These are phyloP conservation scores for Ophiosphaerella herpotricha DNA, from an alignment of 2,329 filamentous ascomycete species.

Conservation along the genomic window DNA sequence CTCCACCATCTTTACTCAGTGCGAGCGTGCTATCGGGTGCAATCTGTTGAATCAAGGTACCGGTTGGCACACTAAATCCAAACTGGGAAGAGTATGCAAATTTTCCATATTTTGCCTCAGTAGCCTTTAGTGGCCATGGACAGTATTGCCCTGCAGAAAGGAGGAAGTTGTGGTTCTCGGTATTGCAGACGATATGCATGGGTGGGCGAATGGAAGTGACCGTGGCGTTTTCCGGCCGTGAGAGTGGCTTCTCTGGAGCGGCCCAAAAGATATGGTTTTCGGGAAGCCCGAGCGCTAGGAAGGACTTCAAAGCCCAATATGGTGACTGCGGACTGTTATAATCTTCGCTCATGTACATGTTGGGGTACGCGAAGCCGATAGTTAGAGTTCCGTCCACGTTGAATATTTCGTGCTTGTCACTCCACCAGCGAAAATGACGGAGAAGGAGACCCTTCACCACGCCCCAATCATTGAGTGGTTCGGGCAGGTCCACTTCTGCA, in stretches of 20 bases:
- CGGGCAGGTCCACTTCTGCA: constrained; percentile 48
- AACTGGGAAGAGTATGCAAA: constrained; percentile 45
- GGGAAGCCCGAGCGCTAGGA: constrained; percentile 50
- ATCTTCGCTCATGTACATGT: constrained; percentile 61
- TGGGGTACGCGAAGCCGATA: constrained; percentile 54
- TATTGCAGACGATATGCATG: constrained; percentile 54
- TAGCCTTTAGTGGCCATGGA: constrained; percentile 43
- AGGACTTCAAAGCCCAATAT: constrained; percentile 60
- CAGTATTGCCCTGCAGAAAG: constrained; percentile 41
- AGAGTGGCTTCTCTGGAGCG: constrained; percentile 46
- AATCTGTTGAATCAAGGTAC: constrained; percentile 45
- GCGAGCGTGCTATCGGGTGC: constrained; percentile 48
- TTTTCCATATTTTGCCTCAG: constrained; percentile 43
- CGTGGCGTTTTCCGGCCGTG: background rate
- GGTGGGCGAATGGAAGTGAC: constrained; percentile 34
- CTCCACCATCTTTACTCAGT: constrained; percentile 45
- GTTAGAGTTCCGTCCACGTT: constrained; percentile 56
- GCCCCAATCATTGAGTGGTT: constrained; percentile 46
- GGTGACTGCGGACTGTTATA: constrained; percentile 63
- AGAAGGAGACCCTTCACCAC: constrained; percentile 56
- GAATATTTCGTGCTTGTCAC: constrained; percentile 50
- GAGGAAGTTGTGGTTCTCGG: constrained; percentile 36
- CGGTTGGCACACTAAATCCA: constrained; percentile 47
- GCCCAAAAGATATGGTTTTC: constrained; percentile 54
- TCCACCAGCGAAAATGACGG: constrained; percentile 59